A percentile compares a stretch with the other conserved stretches of the same genome.
These are phyloP conservation scores for Fusarium subtropicale DNA, from an alignment of 2,329 filamentous ascomycete species.

Conservation along the genomic window DNA sequence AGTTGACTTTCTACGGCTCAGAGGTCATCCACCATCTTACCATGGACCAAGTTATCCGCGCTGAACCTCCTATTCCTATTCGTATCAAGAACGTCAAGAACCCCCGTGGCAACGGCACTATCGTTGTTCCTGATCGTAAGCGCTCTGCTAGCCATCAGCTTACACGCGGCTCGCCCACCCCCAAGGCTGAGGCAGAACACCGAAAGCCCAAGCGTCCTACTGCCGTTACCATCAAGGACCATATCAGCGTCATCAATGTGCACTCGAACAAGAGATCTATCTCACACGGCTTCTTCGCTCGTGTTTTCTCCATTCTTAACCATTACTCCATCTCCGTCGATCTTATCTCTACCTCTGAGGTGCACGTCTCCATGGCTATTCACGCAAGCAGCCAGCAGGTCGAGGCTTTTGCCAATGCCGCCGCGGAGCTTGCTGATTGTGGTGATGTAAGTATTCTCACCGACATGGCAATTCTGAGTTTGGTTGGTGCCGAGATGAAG, in stretches of 20 bases:
- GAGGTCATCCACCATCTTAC: slow-evolving; percentile 99
- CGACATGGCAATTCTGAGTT: slow-evolving; percentile 93
- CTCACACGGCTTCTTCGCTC: slow-evolving; percentile 94
- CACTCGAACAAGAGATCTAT: slow-evolving; percentile 97
- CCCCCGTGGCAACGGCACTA: slow-evolving; percentile 79
- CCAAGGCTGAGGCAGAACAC: slow-evolving; percentile 49
- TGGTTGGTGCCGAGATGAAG: slow-evolving; percentile 96
- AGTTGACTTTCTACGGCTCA: slow-evolving; percentile 92
- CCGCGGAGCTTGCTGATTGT: slow-evolving; percentile 79
- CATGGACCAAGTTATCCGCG: slow-evolving; percentile 95
- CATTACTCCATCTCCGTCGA: slow-evolving; percentile 90
- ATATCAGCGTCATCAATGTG: slow-evolving; percentile 96
- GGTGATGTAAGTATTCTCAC: slow-evolving; percentile 91
- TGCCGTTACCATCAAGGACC: slow-evolving; percentile 96
- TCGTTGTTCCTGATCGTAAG: slow-evolving; percentile 81
- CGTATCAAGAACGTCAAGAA: slow-evolving; percentile 95
- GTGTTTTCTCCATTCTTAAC: slow-evolving; percentile 92
- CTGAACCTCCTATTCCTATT: slow-evolving; percentile 81
- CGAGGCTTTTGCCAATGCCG: slow-evolving; percentile 73
- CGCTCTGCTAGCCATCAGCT: slow-evolving; percentile 68
- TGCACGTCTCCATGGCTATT: slow-evolving; percentile 97
- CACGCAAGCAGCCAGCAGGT: slow-evolving; percentile 78
- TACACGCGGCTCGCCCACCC: slow-evolving; percentile 62
- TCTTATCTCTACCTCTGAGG: slow-evolving; percentile 94
- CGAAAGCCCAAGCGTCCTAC: slow-evolving; percentile 80